phyloP scores from a whole-genome alignment of 2,329 filamentous ascomycete species.

The Arthrobotrys sinensis region DNA sequence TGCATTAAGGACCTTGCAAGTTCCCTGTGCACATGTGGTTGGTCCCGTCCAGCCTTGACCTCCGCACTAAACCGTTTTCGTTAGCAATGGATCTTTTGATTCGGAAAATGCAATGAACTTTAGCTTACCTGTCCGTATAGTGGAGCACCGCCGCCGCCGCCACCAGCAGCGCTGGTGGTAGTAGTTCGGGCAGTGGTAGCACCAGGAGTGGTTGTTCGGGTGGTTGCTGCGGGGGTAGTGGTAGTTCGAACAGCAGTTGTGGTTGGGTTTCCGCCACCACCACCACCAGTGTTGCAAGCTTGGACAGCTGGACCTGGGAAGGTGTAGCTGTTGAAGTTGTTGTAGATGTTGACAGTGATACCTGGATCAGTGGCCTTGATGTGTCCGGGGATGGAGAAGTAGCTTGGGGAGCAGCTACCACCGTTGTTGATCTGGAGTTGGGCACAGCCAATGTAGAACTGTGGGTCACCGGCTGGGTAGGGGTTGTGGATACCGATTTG shows the following conservation, averaged over 20 bases:
- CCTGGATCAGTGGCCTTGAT: conserved; percentile 65
- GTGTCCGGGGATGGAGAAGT: conserved; percentile 67
- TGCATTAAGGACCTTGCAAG: conserved; percentile 35
- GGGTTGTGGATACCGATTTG: conserved; percentile 66
- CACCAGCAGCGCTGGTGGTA: conserved; percentile 30
- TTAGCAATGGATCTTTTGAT: background rate
- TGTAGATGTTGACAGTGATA: conserved; percentile 65
- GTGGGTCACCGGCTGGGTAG: conserved; percentile 64
- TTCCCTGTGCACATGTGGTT: conserved; percentile 53
- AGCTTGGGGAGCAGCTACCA: conserved; percentile 65
- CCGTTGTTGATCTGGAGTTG: conserved; percentile 66
- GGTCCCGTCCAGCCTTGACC: conserved; percentile 49
- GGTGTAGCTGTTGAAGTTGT: conserved; percentile 66
- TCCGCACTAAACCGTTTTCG: conserved; percentile 62
- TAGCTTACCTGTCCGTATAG: conserved; percentile 47
- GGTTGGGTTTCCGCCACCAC: conserved; percentile 21
- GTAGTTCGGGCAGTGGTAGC: conserved; percentile 37
- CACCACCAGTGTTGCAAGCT: conserved; percentile 45
- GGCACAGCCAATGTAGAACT: conserved; percentile 66
- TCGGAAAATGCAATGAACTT: background rate
- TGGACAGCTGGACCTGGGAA: conserved; percentile 64
- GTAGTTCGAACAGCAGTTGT: conserved; percentile 13
- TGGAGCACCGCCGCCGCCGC: conserved; percentile 15
- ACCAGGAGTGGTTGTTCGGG: conserved; percentile 14
- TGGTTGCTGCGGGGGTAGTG: background rate